Evolutionary conservation across 345 rosid species (phyloP), one percentile per base, ranked within the genome.

Genomic region (Sonneratia alba): DNA sequence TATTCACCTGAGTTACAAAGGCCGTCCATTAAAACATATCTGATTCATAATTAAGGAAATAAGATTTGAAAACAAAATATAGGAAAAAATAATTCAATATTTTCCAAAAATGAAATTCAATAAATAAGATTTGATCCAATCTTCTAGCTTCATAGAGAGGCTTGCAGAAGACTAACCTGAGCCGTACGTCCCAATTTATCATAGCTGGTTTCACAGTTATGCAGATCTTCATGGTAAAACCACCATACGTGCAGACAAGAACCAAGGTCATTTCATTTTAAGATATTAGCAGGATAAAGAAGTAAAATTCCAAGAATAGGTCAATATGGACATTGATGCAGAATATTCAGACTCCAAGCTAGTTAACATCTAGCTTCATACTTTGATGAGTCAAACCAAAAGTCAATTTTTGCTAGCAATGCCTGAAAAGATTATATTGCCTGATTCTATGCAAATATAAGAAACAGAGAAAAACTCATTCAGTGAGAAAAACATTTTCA

Each of bases 171-270:
- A 70, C 73, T 69, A 68, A 92, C 99, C 97, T 90, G 89, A 59
- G 99, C 82, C 53, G 99, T 92, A 42, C 97, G 88, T 76, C 97
- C 97, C 92, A 83, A 82, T 84, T 92, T 87, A 80, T 95, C 99
- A 74, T 87, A 87, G 81, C 81, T 94, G 22, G 12, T 40, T 82
- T 94, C 98, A 77, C 98, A 94, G 53, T 86, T 84, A 49, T 70
- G 38, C 70, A 94, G 77, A 79, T 94, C 99, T 4, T 97, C 97
- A 67, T 79, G 81, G 81, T 90, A 92, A 83, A 78, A 94, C 63
- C 85, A 83, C 99, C 92, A 38, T 43, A 64, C 34, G 67, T 14
- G 55, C 70, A 45, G 56, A 68, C 36, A 49, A 64, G 71, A 45
- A 65, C 80, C 74, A 92, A 62, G 63, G 27, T 61, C 4, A 27